Conservation (phyloP, 306 rosid genomes). For the Vigna reflexopilosa region DNA sequence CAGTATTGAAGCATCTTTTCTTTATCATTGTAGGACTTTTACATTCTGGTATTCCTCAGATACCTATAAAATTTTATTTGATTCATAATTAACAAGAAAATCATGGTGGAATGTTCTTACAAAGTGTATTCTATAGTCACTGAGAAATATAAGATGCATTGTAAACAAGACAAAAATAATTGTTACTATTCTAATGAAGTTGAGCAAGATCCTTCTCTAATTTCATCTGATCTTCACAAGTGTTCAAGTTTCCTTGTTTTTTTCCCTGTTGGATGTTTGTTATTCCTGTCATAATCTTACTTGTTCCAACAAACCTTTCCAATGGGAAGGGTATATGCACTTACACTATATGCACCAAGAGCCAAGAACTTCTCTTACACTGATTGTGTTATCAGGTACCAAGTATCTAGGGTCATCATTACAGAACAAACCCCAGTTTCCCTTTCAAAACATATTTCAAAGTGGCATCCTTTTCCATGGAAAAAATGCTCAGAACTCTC, state of each 20-base stretch:
- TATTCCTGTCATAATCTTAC: not conserved
- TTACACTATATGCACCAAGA: not conserved
- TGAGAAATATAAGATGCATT: conserved; percentile 5
- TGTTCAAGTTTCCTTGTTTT: not conserved
- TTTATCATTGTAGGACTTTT: conserved; percentile 35
- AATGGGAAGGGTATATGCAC: not conserved
- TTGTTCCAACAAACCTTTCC: not conserved
- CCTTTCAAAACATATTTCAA: conserved; percentile 61
- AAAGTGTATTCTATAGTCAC: not conserved
- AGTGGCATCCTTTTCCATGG: conserved; percentile 55
- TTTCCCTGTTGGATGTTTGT: conserved; percentile 17
- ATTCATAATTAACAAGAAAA: conserved; percentile 24
- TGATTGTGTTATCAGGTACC: conserved; percentile 51
- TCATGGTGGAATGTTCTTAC: conserved; percentile 27
- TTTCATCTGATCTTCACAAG: not conserved
- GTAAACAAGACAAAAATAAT: not conserved
- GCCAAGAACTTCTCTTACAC: conserved; percentile 31
- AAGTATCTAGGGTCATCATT: conserved; percentile 52
- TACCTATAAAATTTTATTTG: conserved; percentile 27
- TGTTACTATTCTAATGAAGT: conserved; percentile 22
- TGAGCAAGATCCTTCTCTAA: not conserved
- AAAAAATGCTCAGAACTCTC: conserved; percentile 54
- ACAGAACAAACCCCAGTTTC: conserved; percentile 56
- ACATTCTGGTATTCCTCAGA: conserved; percentile 10
- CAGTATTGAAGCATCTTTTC: conserved; percentile 20